phyloP scores from a whole-genome alignment of 2,329 filamentous ascomycete genomes.

The Fusarium sp. region DNA sequence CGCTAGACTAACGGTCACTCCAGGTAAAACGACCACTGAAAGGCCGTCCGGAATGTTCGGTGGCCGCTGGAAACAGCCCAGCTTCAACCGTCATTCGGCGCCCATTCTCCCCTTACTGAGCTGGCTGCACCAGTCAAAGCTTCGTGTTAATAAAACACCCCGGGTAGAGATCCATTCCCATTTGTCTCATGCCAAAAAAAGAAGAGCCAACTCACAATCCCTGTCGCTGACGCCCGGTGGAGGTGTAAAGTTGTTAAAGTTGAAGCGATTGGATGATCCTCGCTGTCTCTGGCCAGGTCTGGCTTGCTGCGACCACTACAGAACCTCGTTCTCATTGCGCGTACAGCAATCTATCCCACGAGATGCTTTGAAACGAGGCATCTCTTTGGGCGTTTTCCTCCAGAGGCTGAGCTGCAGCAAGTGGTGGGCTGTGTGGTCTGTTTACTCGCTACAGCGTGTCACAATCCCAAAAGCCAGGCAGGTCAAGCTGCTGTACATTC shows the following conservation, averaged over 20 bases:
- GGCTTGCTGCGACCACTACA: constrained; percentile 45
- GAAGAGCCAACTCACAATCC: constrained; percentile 29
- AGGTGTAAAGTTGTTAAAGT: constrained; percentile 28
- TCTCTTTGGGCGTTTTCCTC: neutral
- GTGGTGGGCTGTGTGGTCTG: constrained; percentile 30
- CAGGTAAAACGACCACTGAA: constrained; percentile 28
- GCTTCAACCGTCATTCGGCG: neutral
- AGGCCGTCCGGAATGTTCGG: constrained; percentile 24
- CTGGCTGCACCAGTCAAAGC: constrained; percentile 6
- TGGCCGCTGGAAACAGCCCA: constrained; percentile 16
- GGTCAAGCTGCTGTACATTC: constrained; percentile 7
- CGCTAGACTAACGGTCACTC: constrained; percentile 31
- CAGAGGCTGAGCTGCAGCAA: constrained; percentile 36
- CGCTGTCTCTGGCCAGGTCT: constrained; percentile 20
- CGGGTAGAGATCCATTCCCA: constrained; percentile 13
- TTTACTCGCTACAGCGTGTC: neutral
- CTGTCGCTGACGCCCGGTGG: constrained; percentile 41
- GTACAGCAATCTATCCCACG: constrained; percentile 33
- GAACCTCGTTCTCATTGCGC: constrained; percentile 30
- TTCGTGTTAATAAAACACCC: constrained; percentile 40
- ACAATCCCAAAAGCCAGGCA: constrained; percentile 8
- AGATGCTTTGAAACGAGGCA: constrained; percentile 40
- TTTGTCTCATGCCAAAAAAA: constrained; percentile 43
- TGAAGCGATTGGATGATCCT: constrained; percentile 33
- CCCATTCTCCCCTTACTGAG: neutral